Evolutionary conservation across 148 eudicot genomes (phyloP).

Genomic region (Amaranthus cruentus): DNA sequence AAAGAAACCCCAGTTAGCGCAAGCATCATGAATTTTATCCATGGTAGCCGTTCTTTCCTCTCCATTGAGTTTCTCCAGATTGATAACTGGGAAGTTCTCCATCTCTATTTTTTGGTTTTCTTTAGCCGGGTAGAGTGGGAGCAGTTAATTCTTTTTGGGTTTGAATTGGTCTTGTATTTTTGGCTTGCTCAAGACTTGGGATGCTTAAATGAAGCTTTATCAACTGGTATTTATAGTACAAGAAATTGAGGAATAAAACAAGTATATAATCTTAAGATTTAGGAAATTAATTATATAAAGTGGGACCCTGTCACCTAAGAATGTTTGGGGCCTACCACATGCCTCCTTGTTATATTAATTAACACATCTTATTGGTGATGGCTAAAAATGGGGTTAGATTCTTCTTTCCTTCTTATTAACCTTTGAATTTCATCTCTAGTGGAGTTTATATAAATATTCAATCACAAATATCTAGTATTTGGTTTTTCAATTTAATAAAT

Average conservation of each 20-base stretch:
- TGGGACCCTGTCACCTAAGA: slow-evolving; percentile 8
- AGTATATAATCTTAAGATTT: slow-evolving; percentile 1
- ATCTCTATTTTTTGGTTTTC: slow-evolving; percentile 14
- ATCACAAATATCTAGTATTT: slow-evolving; percentile 5
- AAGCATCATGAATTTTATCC: slow-evolving; percentile 65
- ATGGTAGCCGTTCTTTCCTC: slow-evolving; percentile 54
- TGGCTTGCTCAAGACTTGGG: background rate
- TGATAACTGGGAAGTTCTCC: slow-evolving; percentile 63
- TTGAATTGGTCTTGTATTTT: background rate
- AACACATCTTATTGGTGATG: background rate
- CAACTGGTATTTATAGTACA: slow-evolving; percentile 22
- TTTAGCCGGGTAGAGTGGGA: background rate
- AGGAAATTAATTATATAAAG: background rate
- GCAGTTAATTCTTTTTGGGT: background rate
- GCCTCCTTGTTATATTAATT: slow-evolving; percentile 15
- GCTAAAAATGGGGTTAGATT: slow-evolving; percentile 3
- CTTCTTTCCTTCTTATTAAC: slow-evolving; percentile 2
- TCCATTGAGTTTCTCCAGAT: slow-evolving; percentile 59
- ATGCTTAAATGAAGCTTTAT: background rate
- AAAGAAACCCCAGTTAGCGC: slow-evolving; percentile 80
- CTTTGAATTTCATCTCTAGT: background rate
- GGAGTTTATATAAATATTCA: too few relatives aligned
- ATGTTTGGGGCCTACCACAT: slow-evolving; percentile 27
- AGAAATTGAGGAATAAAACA: background rate
- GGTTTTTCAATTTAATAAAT: background rate